A percentile compares a stretch with the other conserved stretches of the same genome.
phyloP scores from a whole-genome alignment of 1,139 yeast genomes.

The Blastobotrys persicus region DNA sequence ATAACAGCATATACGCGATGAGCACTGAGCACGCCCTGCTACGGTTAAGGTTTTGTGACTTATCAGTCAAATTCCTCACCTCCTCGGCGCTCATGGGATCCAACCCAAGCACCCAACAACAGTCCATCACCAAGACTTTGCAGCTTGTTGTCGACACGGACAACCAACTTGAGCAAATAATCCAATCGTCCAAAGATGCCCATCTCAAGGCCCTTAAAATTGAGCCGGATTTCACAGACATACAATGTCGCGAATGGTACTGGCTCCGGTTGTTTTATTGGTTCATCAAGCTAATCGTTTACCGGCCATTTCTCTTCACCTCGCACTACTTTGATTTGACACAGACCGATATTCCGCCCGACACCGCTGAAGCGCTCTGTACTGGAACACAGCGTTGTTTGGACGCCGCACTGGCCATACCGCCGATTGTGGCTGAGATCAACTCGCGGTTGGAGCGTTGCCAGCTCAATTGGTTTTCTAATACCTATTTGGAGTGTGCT shows the following conservation, averaged over 20 bases:
- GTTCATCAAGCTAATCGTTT: slow-evolving; percentile 79
- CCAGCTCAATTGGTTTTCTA: slow-evolving; percentile 19
- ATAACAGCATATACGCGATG: slow-evolving; percentile 12
- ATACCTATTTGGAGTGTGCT: slow-evolving; percentile 13
- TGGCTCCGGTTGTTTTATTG: slow-evolving; percentile 43
- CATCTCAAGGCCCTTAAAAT: slow-evolving; percentile 3
- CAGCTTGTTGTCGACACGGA: slow-evolving; percentile 4
- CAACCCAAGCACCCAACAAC: not conserved
- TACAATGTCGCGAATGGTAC: slow-evolving; percentile 17
- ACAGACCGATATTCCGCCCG: slow-evolving; percentile 6
- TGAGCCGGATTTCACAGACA: slow-evolving; percentile 11
- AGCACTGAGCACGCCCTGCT: slow-evolving; percentile 10
- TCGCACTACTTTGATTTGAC: slow-evolving; percentile 11
- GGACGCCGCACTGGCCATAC: slow-evolving; percentile 16
- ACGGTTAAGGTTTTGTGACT: slow-evolving; percentile 6
- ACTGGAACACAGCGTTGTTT: slow-evolving; percentile 12
- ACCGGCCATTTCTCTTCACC: slow-evolving; percentile 64
- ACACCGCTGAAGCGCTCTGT: slow-evolving; percentile 7
- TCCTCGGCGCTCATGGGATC: not conserved
- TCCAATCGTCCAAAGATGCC: not conserved
- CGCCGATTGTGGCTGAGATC: slow-evolving; percentile 11
- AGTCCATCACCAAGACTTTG: slow-evolving; percentile 5
- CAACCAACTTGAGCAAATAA: slow-evolving; percentile 5
- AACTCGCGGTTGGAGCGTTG: slow-evolving; percentile 16
- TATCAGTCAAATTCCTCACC: slow-evolving; percentile 6